Percentiles rank a stretch among this genome's conserved stretches.
phyloP scores from a whole-genome alignment of 2,329 filamentous ascomycete species.

The Colletotrichum neosansevieriae region DNA sequence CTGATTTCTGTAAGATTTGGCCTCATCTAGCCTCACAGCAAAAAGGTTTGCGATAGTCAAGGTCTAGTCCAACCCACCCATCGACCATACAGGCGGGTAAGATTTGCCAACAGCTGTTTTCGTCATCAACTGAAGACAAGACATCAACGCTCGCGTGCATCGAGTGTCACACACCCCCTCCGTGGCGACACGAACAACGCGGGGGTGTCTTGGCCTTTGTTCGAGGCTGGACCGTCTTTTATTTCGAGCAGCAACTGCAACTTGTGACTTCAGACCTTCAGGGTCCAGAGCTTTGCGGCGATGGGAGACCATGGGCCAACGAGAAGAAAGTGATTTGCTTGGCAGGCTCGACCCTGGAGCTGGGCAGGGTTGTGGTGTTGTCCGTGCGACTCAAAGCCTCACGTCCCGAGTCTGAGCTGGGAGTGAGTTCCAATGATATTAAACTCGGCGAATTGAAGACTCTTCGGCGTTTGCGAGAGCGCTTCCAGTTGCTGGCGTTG shows the following conservation, averaged over 20 bases:
- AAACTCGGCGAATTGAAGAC: constrained; percentile 12
- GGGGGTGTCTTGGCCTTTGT: background rate
- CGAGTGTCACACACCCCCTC: background rate
- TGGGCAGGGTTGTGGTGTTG: constrained; percentile 12
- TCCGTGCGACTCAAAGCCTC: constrained; percentile 29
- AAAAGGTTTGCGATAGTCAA: background rate
- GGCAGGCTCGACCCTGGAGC: constrained; percentile 6
- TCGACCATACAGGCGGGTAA: background rate
- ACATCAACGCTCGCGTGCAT: background rate
- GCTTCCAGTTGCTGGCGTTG: constrained; percentile 2
- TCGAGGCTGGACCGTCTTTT: background rate
- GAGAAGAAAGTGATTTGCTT: background rate
- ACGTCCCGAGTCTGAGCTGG: constrained; percentile 16
- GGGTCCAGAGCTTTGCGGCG: constrained; percentile 1
- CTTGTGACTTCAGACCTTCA: background rate
- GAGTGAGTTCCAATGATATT: constrained; percentile 27
- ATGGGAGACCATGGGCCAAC: constrained; percentile 9
- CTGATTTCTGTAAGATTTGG: background rate
- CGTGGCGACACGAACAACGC: constrained; percentile 1
- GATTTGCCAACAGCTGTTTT: background rate
- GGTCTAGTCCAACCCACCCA: background rate
- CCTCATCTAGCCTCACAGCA: background rate
- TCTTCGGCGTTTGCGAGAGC: background rate
- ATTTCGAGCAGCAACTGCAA: background rate
- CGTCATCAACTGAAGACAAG: constrained; percentile 9